Percentiles rank a stretch among this genome's conserved stretches.
These are phyloP conservation scores for Silene conica DNA, from an alignment of 148 eudicot species.

Conservation along the genomic window DNA sequence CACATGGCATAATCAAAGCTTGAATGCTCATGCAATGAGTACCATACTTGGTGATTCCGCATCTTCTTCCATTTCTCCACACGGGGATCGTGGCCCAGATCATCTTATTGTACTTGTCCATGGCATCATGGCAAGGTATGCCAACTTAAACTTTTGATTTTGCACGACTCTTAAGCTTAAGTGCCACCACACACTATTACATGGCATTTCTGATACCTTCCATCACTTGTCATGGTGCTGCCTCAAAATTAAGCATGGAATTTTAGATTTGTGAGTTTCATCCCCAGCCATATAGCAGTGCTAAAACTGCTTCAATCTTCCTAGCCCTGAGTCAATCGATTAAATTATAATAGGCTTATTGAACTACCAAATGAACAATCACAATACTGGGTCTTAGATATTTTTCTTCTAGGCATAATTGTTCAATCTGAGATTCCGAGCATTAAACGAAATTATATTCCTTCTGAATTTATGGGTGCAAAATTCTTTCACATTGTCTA, in stretches of 20 bases:
- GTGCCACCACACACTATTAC: not conserved
- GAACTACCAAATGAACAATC: not conserved
- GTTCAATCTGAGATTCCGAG: not conserved
- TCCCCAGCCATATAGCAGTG: not conserved
- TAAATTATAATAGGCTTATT: not conserved
- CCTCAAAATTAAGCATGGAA: not conserved
- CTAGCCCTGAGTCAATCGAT: not conserved
- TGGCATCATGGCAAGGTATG: slow-evolving; percentile 90
- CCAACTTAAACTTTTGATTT: not conserved
- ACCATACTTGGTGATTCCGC: slow-evolving; percentile 42
- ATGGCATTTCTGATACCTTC: not conserved
- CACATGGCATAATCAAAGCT: slow-evolving; percentile 35
- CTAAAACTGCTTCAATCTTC: not conserved
- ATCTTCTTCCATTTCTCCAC: slow-evolving; percentile 31
- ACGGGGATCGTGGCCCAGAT: slow-evolving; percentile 54
- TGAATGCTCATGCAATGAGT: slow-evolving; percentile 62
- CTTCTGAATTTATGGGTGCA: not conserved
- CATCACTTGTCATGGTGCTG: not conserved
- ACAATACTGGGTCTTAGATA: not conserved
- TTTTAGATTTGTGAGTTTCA: not conserved
- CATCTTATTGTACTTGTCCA: slow-evolving; percentile 98
- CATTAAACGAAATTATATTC: not conserved
- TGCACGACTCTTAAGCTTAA: not conserved
- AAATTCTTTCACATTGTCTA: not conserved
- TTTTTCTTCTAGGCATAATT: not conserved